Evolutionary conservation across 1,284 basidiomycete genomes (phyloP).

Genomic region (Hypsizygus ulmarius): DNA sequence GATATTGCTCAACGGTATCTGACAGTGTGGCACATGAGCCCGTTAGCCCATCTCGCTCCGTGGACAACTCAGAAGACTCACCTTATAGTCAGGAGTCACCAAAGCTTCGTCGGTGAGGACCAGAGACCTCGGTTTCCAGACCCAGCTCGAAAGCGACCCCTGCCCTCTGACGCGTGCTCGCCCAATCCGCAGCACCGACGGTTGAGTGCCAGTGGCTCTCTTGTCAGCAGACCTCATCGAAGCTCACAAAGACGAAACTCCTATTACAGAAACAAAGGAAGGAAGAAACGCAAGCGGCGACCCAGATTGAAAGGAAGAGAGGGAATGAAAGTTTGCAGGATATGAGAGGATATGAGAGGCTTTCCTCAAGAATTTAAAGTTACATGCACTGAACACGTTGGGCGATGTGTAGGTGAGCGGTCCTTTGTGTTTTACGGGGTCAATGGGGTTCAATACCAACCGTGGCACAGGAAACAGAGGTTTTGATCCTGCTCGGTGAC

Average conservation of each 20-base stretch:
- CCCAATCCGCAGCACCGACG: conserved; percentile 15
- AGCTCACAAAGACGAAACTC: not conserved
- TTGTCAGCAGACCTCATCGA: conserved; percentile 7
- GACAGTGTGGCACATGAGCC: not conserved
- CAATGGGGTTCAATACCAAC: too few relatives aligned
- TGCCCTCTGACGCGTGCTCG: conserved; percentile 18
- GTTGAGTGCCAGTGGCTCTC: conserved; percentile 2
- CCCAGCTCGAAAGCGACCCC: conserved; percentile 18
- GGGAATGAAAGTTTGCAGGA: not conserved
- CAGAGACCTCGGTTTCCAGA: conserved; percentile 19
- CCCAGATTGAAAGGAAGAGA: not conserved
- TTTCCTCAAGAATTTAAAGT: conserved; percentile 10
- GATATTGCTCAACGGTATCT: conserved; percentile 21
- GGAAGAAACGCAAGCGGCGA: not conserved
- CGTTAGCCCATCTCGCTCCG: not conserved
- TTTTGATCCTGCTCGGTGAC: too few relatives aligned
- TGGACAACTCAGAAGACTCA: conserved; percentile 1
- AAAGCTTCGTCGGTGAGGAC: conserved; percentile 20
- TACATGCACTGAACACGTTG: conserved; percentile 15
- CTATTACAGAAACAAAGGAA: not conserved
- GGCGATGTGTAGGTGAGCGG: too few relatives aligned
- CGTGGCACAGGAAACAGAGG: too few relatives aligned
- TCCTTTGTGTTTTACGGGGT: too few relatives aligned
- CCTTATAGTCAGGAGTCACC: conserved; percentile 19
- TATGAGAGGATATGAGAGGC: not conserved